Base-by-base conservation (phyloP, 2,329 filamentous ascomycete genomes). In the Sclerotinia nivalis region DNA sequence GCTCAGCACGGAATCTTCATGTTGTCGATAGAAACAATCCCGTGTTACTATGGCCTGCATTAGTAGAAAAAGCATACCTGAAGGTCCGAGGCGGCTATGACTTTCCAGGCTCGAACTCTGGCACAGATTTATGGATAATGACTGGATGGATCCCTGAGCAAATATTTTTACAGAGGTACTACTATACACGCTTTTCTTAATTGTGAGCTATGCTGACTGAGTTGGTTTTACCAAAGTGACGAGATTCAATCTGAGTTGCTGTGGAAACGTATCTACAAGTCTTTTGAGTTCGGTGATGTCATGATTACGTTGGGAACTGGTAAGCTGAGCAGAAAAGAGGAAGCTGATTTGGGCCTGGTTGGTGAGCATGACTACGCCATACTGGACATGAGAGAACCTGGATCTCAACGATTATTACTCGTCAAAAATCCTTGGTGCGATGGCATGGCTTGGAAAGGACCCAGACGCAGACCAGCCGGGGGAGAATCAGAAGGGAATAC, bases 131-230 rank as follows among this genome's bases (percentile, higher is more conserved):
- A 5, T 97, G 93, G 88, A 91, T 96, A 1, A 81, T 99, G 68
- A 97, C 92, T 0, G 95, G 96, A 43, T 99, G 96, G 96, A 93
- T 99, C 64, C 96, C 96, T 0, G 94, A 99, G 80, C 96, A 99
- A 79, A 83, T 98, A 1, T 97, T 97, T 76, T 83, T 98, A 1
- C 93, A 97, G 77, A 89, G 86, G 87, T 88, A 80, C 73, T 88
- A 80, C 73, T 1, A 43, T 40, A 22, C 20, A 43, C 31, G 10
- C 20, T 28, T 47, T 22, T n/a, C 40, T 20, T 1, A 9, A 9
- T 8, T n/a, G 43, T 31, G 13, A 40, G 31, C 43, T 20, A 25
- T 59, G 28, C 55, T 62, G 59, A 52, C 66, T 71, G 55, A 73
- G 20, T 31, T 40, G 8, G 7, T 59, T 50, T 40, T 34, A 31